These are phyloP conservation scores for Hygrocybe punicea DNA, from an alignment of 768 basidiomycete genomes.

Conservation along the genomic window DNA sequence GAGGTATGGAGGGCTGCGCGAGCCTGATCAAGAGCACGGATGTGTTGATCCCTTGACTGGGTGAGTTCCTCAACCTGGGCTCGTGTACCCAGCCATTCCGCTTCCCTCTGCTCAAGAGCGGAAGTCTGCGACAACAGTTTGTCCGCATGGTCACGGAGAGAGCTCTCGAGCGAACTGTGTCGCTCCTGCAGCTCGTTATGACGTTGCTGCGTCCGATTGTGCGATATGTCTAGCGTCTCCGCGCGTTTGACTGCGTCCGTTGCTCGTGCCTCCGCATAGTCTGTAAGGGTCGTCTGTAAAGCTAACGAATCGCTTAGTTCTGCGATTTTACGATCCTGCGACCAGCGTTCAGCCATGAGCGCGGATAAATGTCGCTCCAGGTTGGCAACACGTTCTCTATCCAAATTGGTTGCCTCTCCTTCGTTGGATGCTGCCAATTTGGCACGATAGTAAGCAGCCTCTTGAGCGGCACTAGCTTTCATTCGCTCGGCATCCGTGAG, in stretches of 20 bases:
- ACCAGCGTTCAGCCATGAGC: constrained; percentile 58
- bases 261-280: constrained; percentile 77
- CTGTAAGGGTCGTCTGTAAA: constrained; percentile 70
- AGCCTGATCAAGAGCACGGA: constrained; percentile 84
- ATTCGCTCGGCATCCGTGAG: constrained; percentile 76
- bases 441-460: constrained; percentile 93
- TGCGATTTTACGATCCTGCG: constrained; percentile 65
- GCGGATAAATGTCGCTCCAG: constrained; percentile 69
- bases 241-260: constrained; percentile 72
- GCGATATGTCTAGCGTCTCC: constrained; percentile 66
- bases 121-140: constrained; percentile 71
- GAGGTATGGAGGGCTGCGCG: constrained; percentile 73
- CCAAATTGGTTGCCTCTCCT: constrained; percentile 63
- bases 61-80: constrained; percentile 70
- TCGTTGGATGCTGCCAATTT: constrained; percentile 80
- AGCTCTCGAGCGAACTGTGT: constrained; percentile 55
- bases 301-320: constrained; percentile 73
- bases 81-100: constrained; percentile 63
- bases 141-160: constrained; percentile 74
- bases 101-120: constrained; percentile 70
- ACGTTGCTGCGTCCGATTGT: constrained; percentile 59
- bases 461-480: constrained; percentile 78
- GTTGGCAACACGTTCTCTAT: constrained; percentile 71
- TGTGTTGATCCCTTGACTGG: constrained; percentile 73
- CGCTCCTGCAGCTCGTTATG: constrained; percentile 69